A percentile compares a stretch with the other conserved stretches of the same genome.
These are phyloP conservation scores for Dioszegia crocea DNA, from an alignment of 768 basidiomycete species.

Conservation along the genomic window DNA sequence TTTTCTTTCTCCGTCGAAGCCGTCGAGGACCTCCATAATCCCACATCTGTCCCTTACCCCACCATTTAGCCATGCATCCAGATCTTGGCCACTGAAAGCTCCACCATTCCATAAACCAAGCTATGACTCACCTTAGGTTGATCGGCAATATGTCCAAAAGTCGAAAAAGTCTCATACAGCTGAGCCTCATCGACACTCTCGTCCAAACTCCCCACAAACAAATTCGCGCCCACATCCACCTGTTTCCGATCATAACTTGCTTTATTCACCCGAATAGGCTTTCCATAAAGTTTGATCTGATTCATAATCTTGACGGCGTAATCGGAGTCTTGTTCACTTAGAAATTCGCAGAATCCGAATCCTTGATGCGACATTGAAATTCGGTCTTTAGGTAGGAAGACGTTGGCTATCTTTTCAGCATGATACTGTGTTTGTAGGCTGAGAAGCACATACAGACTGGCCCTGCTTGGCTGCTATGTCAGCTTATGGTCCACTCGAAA, in stretches of 20 bases:
- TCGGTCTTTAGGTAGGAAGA: constrained; percentile 96
- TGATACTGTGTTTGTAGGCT: too few relatives aligned
- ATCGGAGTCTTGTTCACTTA: constrained; percentile 98
- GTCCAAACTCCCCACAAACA: constrained; percentile 93
- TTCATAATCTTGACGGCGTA: constrained; percentile 99
- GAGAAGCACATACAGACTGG: constrained; percentile 72
- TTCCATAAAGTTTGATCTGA: constrained; percentile 98
- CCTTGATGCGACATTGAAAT: constrained; percentile 98
- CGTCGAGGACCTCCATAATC: too few relatives aligned
- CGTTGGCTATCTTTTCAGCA: constrained; percentile 64
- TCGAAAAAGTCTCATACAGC: constrained; percentile 90
- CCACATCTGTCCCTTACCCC: too few relatives aligned
- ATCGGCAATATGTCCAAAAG: constrained; percentile 57
- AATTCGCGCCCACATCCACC: constrained; percentile 93
- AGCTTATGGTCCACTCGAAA: not conserved
- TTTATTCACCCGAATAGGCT: constrained; percentile 98
- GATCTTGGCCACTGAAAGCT: too few relatives aligned
- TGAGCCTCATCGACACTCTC: constrained; percentile 90
- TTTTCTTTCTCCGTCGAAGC: too few relatives aligned
- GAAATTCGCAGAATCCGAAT: constrained; percentile 98
- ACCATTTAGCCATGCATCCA: too few relatives aligned
- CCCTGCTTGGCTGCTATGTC: constrained; percentile 66
- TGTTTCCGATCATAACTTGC: constrained; percentile 98
- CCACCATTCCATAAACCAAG: too few relatives aligned
- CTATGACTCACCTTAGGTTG: constrained; percentile 46